Evolutionary conservation across 2,329 filamentous ascomycete species (phyloP), one percentile per base, ranked within the genome.

Genomic region (Amauroascus verrucosus): DNA sequence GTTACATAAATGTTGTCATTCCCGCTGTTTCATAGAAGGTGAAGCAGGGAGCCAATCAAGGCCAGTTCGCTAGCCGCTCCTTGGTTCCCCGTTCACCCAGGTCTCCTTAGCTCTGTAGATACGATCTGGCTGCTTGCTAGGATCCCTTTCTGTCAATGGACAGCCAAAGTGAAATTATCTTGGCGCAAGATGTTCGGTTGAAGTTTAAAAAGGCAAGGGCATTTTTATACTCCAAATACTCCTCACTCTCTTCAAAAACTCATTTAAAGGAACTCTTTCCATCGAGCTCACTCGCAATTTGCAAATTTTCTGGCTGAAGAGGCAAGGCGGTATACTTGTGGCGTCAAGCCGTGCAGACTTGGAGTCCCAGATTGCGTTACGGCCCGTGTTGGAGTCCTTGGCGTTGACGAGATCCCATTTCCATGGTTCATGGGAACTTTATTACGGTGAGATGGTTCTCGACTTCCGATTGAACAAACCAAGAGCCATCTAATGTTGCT

Each of bases 1-100:
- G 45, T 48, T 48, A 48, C 45, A 48, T 48, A 24, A 48, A 35
- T 48, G 45, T 24, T 48, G 45, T 48, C 45, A 48, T 48, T 46
- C 45, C 45, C 30, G 45, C 28, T 48, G 45, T 48, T 48, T 48
- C 45, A 48, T 32, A 26, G 13, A 30, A 5, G 22, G 45, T 8
- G 28, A 14, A 26, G n/a, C 26, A 47, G n/a, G n/a, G 28, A 20
- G 44, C 44, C 44, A 32, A 47, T 45, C 8, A 47, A 14, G 16
- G 9, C 26, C 33, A 5, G 46, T 37, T 16, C 3, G 8, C 32
- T 16, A 38, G 46, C 16, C 20, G 33, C 33, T 48, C 24, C 30
- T 22, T 24, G 18, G 16, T 22, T 14, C 45, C 38, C 38, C 18
- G 26, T 9, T 30, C 16, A 14, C 11, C 14, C 18, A 11, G 6